Base-by-base conservation (phyloP, 345 rosid species). In the Rhodamnia rubescens region DNA sequence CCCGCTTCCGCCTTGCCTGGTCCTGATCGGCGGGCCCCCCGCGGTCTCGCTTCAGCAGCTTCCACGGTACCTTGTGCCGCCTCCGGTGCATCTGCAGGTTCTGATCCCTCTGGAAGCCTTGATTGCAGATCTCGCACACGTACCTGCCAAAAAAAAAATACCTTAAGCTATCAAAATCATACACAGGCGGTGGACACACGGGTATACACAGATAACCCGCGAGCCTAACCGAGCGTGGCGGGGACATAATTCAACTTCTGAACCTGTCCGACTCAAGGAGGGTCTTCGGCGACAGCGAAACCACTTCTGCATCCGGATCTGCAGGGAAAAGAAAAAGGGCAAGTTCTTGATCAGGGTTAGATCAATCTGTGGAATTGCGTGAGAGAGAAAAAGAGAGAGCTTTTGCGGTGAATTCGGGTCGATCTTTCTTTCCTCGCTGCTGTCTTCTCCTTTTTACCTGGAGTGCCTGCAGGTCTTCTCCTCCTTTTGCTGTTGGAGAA, bases 231-330 rank as follows among this genome's bases (percentile, higher is more conserved):
- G 47, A 69, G 24, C 32, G 24, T 24, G 78, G 78, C 6, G 47
- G 47, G 12, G 47, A 69, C 18, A 69, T 18, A 32, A 69, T 32
- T 40, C 1, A 69, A 40, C 78, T 16, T 69, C 44, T 10, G 24
- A 69, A 69, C 78, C 94, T 95, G 89, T 96, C 99, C 61, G 98
- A 96, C 87, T 96, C 98, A 54, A 96, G 88, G 11, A 96, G 90
- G 1, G 99, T 96, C 88, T 92, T 94, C 20, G 99, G 99, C 8
- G 99, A 94, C 51, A 96, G 90, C 18, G 99, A 89, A 49, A 96
- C 93, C 85, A 96, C 99, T 61, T 93, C 99, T 12, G 99, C 98
- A 89, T 95, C 99, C 84, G 99, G 99, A 96, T 95, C 99, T 96
- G 59, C 6, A 85, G 27, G 32, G 27, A 83, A 51, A 27, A 22